phyloP scores from a whole-genome alignment of 768 basidiomycete genomes.

The Lentinula lateritia region DNA sequence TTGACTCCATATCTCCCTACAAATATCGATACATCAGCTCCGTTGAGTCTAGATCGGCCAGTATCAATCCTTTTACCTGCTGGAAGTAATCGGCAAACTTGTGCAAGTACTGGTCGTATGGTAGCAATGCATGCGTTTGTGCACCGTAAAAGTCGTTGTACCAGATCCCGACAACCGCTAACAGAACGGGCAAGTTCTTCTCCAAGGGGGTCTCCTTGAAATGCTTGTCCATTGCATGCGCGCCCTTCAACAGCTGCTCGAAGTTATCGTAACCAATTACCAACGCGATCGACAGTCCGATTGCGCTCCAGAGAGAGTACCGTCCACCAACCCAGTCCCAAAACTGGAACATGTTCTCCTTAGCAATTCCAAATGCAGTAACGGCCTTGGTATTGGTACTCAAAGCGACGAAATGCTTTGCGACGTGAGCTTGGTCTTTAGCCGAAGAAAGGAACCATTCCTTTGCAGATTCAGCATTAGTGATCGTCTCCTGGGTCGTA shows the following conservation, averaged over 20 bases:
- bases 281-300: conserved; percentile 91
- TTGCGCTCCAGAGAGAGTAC: conserved; percentile 98
- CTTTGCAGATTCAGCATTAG: conserved; percentile 91
- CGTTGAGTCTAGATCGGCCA: background rate
- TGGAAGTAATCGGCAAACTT: conserved; percentile 99
- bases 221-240: conserved; percentile 97
- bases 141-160: conserved; percentile 98
- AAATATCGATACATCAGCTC: background rate
- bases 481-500: conserved; percentile 99
- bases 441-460: conserved; percentile 90
- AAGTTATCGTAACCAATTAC: conserved; percentile 95
- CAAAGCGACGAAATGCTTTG: conserved; percentile 98
- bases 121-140: conserved; percentile 92
- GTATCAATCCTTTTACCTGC: conserved; percentile 41
- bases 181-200: conserved; percentile 85
- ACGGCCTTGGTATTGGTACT: conserved; percentile 96
- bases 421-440: conserved; percentile 85
- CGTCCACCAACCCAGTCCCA: conserved; percentile 99
- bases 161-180: conserved; percentile 92
- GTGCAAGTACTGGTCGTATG: conserved; percentile 98
- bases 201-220: conserved; percentile 87
- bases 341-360: conserved; percentile 98
- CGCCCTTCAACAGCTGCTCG: conserved; percentile 81
- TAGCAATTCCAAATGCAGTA: conserved; percentile 85
- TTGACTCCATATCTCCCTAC: conserved; percentile 98